Evolutionary conservation across 2,329 filamentous ascomycete species (phyloP), one percentile per base, ranked within the genome.

Genomic region (Hymenotorrendiella dingleyae): DNA sequence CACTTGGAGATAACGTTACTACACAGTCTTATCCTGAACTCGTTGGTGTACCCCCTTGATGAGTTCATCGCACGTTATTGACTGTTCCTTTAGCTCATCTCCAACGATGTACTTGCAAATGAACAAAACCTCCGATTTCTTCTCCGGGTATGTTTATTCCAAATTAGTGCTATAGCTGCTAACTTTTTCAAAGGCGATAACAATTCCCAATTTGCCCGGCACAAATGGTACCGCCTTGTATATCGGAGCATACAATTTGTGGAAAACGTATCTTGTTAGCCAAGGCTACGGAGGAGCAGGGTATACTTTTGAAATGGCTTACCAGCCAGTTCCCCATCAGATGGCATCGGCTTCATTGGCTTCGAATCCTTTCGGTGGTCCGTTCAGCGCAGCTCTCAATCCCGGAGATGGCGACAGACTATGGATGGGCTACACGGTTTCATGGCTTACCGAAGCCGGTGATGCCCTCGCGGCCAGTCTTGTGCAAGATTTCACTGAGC

Each of bases 21-120:
- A 44, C 40, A 10, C 56, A 61, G 35, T 57, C 53, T 10, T 67
- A 67, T 39, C 52, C 59, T 24, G 48, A 59, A 6, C 43, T 67
- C 21, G 63, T 37, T 30, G 28, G 8, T 14, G 11, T 9, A 29
- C 16, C 23, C 24, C 6, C 16, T 21, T 12, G 10, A 14, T 28
- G 11, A 6, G 12, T 12, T n/a, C 6, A 17, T n/a, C 17, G 22
- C 6, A 21, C 6, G 10, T 11, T 2, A 20, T 7, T 19, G 5
- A 20, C 32, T 22, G 32, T 20, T 29, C 12, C 27, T 29, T 3
- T 22, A 34, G 32, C 17, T 34, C 8, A 9, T 34, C 10, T 19
- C 32, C 8, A 37, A 37, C 12, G 47, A 45, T 53, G 51, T 46
- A 39, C 16, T 40, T 4, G 33, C 36, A 11, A 48, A 35, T n/a